These are phyloP conservation scores for Rhodotorula sp. DNA, from an alignment of 1,284 basidiomycete genomes.

Conservation along the genomic window DNA sequence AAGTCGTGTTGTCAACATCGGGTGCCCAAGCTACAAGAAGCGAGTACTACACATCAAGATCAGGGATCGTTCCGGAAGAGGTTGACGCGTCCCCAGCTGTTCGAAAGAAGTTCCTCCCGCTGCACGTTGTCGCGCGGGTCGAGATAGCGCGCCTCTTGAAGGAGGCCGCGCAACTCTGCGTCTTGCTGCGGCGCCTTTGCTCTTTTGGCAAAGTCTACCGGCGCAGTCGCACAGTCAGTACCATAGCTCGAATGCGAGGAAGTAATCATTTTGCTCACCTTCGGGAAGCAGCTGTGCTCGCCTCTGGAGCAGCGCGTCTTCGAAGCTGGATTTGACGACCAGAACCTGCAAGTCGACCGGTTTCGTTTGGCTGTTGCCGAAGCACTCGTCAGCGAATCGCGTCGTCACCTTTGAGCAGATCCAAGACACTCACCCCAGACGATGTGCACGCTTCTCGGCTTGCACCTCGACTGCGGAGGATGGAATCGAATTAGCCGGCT, in stretches of 20 bases:
- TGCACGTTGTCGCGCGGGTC: conserved; percentile 5
- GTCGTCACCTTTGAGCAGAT: too few relatives aligned
- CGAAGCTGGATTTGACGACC: conserved; percentile 28
- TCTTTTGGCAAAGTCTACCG: conserved; percentile 25
- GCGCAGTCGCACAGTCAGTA: background rate
- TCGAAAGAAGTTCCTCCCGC: background rate
- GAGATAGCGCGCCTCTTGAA: conserved; percentile 34
- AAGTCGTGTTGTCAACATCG: background rate
- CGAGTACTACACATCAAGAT: background rate
- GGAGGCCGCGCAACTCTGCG: conserved; percentile 9
- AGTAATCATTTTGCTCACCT: background rate
- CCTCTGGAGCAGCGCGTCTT: conserved; percentile 25
- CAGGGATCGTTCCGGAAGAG: background rate
- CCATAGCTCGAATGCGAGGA: too few relatives aligned
- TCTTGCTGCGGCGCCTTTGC: conserved; percentile 34
- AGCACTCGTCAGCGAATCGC: too few relatives aligned
- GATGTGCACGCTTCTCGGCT: conserved; percentile 37
- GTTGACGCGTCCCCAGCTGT: background rate
- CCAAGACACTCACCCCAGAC: conserved; percentile 21
- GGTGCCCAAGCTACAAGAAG: background rate
- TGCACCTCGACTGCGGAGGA: conserved; percentile 29
- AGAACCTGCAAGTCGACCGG: conserved; percentile 34
- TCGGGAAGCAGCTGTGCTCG: conserved; percentile 17
- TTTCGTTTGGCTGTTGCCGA: conserved; percentile 22
- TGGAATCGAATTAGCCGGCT: background rate